Evolutionary conservation across 2,329 filamentous ascomycete genomes (phyloP), one percentile per base, ranked within the genome.

Genomic region (Diaporthe sp.): DNA sequence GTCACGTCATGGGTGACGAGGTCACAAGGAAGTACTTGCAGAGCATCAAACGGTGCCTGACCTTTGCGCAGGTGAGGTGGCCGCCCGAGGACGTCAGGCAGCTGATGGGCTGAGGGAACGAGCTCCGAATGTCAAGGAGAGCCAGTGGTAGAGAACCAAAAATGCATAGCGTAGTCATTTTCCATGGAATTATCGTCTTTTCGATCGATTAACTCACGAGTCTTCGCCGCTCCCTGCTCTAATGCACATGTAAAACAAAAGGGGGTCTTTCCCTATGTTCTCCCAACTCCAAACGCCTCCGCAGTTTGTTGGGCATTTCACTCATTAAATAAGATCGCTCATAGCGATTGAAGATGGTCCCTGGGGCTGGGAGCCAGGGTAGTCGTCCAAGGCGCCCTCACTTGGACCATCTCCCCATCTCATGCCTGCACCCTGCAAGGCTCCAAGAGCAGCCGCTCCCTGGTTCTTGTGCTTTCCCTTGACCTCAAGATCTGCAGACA

Each of bases 1-100:
- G 96, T 5, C 96, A 99, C 84, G 98, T 98, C 80, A 95, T 99
- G 93, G 96, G 95, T 75, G 97, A 98, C 82, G 97, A 99, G 86
- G 92, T 94, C 60, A 99, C 97, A 71, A 91, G 97, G 79, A 99
- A 98, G 86, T 98, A 96, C 82, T 85, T 99, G 79, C 97, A 99
- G 87, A 98, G 96, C 83, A 98, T 99, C 84, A 99, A 99, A 88
- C 90, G 97, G 61, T 98, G 96, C 82, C 85, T 99, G 82, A 98
- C 95, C 77, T 99, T 98, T 90, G 95, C 96, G 37, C 97, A 99
- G 86, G 96, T 97, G 42, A 92, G 96, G 79, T 99, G 97, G 97
- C 96, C 96, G 75, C 97, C 97, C 0, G 93, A 95, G 80, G 96
- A 98, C 86, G 90, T 97, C 79, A 89, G 95, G 82, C 97, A 99